These are phyloP conservation scores for Guyanaporus albipodus DNA, from an alignment of 768 basidiomycete species.

Conservation along the genomic window DNA sequence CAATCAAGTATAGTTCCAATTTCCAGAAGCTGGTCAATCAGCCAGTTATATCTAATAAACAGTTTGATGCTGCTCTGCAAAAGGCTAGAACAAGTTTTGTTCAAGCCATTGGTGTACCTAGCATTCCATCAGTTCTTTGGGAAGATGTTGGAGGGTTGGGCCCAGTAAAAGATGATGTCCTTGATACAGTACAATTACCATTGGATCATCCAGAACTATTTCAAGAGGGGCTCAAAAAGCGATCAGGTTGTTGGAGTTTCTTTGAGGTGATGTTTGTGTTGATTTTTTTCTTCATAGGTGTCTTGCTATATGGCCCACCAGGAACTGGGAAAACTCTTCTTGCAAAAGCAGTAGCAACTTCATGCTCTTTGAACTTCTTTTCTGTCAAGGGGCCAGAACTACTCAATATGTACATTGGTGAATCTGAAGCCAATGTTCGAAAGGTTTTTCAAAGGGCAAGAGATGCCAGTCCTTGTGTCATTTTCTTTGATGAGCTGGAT, in stretches of 20 bases:
- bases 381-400: conserved; percentile 97
- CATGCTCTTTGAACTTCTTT: conserved; percentile 92
- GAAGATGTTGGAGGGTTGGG: conserved; percentile 95
- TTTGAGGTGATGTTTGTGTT: neutral
- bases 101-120: conserved; percentile 94
- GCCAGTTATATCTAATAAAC: conserved; percentile 38
- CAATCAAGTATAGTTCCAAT: conserved; percentile 3
- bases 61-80: conserved; percentile 70
- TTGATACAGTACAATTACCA: conserved; percentile 94
- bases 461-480: conserved; percentile 90
- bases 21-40: conserved; percentile 5
- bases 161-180: conserved; percentile 83
- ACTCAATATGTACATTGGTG: conserved; percentile 98
- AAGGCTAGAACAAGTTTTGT: conserved; percentile 76
- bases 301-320: conserved; percentile 90
- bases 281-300: conserved; percentile 44
- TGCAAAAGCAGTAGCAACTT: conserved; percentile 95
- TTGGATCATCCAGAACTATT: conserved; percentile 89
- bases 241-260: conserved; percentile 61
- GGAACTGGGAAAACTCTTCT: conserved; percentile 95
- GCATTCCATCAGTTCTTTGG: conserved; percentile 94
- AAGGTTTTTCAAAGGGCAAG: conserved; percentile 86
- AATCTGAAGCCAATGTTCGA: conserved; percentile 96
- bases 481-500: conserved; percentile 96
- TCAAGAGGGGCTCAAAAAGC: conserved; percentile 86